Conservation (phyloP, 2,329 filamentous ascomycete species). For the Colletotrichum graminicola region DNA sequence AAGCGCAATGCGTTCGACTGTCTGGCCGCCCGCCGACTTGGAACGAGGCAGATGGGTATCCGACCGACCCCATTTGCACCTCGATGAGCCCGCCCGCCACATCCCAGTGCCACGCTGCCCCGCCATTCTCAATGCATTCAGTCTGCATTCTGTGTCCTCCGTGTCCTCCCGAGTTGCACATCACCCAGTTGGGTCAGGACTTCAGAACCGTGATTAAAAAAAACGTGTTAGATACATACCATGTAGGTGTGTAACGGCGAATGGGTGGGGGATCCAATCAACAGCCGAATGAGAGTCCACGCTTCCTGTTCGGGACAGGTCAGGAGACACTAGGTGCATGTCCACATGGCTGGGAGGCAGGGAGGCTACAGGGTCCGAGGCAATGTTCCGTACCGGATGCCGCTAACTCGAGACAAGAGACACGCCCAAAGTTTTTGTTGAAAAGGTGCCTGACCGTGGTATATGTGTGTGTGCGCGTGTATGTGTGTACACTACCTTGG, state of each 20-base stretch:
- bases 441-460: slow-evolving; percentile 9
- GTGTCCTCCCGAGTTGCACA: background rate
- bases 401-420: slow-evolving; percentile 17
- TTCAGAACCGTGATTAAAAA: background rate
- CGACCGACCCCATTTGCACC: background rate
- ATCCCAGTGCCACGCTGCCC: slow-evolving; percentile 18
- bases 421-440: background rate
- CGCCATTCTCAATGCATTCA: background rate
- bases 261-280: slow-evolving; percentile 5
- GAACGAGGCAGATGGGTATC: too few species aligned
- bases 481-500: background rate
- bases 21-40: too few species aligned
- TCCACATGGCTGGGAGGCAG: slow-evolving; percentile 25
- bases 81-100: slow-evolving; percentile 20
- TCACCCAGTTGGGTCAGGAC: background rate
- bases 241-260: background rate
- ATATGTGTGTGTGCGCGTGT: too few species aligned
- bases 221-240: too few species aligned
- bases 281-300: slow-evolving; percentile 9
- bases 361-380: slow-evolving; percentile 42
- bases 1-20: background rate
- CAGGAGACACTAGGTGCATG: slow-evolving; percentile 30
- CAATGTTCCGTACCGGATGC: slow-evolving; percentile 16
- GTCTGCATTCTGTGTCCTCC: background rate
- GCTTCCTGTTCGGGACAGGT: slow-evolving; percentile 35